Conservation (phyloP, 441 rosid genomes). For the Erysimum pusillum region DNA sequence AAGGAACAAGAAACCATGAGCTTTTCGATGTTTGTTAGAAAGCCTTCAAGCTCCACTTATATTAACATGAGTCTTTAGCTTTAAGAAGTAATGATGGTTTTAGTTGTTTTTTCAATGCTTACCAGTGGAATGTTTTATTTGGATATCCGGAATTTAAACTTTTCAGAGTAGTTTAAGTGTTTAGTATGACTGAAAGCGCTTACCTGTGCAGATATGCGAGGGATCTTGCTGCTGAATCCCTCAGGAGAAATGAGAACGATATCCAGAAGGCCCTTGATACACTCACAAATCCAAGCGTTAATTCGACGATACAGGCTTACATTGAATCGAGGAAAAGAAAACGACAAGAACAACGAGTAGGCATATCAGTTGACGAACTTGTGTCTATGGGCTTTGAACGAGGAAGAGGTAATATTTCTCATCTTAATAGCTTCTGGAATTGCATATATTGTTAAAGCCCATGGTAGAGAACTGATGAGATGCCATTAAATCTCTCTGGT, state of each 20-base stretch:
- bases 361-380: slow-evolving; percentile 62
- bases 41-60: slow-evolving; percentile 3
- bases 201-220: slow-evolving; percentile 71
- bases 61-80: slow-evolving; percentile 8
- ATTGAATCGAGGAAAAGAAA: slow-evolving; percentile 80
- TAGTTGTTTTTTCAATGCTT: neutral
- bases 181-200: slow-evolving; percentile 10
- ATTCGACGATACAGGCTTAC: slow-evolving; percentile 67
- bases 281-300: slow-evolving; percentile 74
- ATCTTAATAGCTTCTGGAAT: slow-evolving; percentile 1
- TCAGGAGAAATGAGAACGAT: slow-evolving; percentile 85
- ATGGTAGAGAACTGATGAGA: neutral
- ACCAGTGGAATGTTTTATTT: neutral
- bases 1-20: neutral
- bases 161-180: neutral
- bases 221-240: slow-evolving; percentile 87
- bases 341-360: slow-evolving; percentile 52
- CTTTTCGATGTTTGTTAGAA: neutral
- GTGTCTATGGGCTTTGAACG: slow-evolving; percentile 90
- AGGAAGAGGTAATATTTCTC: slow-evolving; percentile 59
- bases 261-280: slow-evolving; percentile 81
- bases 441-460: slow-evolving; percentile 14
- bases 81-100: neutral
- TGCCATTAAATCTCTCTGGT: neutral
- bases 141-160: slow-evolving; percentile 4